phyloP scores from a whole-genome alignment of 2,329 filamentous ascomycete genomes.

The Aureobasidium sp. region DNA sequence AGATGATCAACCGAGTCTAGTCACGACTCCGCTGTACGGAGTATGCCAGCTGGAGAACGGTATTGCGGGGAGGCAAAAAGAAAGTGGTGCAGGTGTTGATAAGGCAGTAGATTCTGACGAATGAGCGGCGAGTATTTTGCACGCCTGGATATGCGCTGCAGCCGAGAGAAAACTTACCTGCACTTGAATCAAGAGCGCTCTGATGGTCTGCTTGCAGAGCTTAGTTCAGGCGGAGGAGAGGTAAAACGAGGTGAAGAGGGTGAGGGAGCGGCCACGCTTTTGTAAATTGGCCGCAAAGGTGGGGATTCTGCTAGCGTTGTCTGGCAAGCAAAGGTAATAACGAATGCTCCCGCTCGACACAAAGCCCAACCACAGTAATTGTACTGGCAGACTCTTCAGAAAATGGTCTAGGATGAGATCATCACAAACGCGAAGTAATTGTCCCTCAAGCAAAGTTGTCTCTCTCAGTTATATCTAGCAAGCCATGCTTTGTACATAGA shows the following conservation, averaged over 20 bases:
- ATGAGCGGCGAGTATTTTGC: conserved; percentile 14
- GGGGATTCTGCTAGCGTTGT: conserved; percentile 14
- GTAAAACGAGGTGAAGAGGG: conserved; percentile 12
- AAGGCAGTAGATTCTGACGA: conserved; percentile 9
- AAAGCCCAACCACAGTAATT: not conserved
- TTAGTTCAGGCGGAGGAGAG: conserved; percentile 8
- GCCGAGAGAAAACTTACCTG: conserved; percentile 12
- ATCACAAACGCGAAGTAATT: not conserved
- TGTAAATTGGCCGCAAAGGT: conserved; percentile 14
- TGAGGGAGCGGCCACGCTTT: conserved; percentile 14
- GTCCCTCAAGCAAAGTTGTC: too few species aligned
- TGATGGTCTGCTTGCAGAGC: conserved; percentile 14
- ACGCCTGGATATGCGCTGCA: not conserved
- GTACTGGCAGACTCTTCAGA: not conserved
- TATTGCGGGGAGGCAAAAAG: conserved; percentile 18
- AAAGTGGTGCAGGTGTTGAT: conserved; percentile 15
- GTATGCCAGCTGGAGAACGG: conserved; percentile 11
- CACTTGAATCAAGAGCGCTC: conserved; percentile 2
- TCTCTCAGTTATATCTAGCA: not conserved
- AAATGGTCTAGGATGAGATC: not conserved
- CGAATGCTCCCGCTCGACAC: not conserved
- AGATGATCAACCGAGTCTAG: conserved; percentile 1
- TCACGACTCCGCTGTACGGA: conserved; percentile 6
- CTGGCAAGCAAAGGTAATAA: conserved; percentile 10
- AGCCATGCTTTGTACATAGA: not conserved